These are phyloP conservation scores for Coemansia sp. DNA, from an alignment of 192 early-diverging fungal species.

Conservation along the genomic window DNA sequence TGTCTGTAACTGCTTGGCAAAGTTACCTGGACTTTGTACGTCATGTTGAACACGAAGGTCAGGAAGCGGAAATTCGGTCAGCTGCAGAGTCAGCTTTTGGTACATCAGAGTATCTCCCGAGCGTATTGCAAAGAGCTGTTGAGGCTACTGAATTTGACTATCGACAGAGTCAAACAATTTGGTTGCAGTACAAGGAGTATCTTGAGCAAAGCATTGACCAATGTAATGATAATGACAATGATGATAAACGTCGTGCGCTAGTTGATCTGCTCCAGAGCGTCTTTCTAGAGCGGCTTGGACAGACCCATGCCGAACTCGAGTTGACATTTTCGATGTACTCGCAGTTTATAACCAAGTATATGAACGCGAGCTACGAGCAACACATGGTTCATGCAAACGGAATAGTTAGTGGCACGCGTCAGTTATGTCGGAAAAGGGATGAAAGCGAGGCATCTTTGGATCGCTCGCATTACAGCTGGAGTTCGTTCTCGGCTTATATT, in stretches of 20 bases:
- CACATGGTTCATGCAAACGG: constrained; percentile 34
- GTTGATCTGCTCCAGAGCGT: constrained; percentile 19
- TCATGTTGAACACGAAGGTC: constrained; percentile 4
- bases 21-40: constrained; percentile 25
- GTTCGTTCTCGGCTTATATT: constrained; percentile 18
- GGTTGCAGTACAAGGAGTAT: constrained; percentile 25
- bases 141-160: constrained; percentile 23
- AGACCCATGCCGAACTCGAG: constrained; percentile 34
- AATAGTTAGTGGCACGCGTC: constrained; percentile 22
- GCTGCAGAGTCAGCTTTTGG: constrained; percentile 28
- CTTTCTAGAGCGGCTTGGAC: constrained; percentile 25
- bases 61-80: neutral
- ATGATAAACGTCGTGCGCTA: neutral
- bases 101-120: constrained; percentile 5
- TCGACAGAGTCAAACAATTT: constrained; percentile 20
- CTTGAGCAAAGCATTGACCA: constrained; percentile 13
- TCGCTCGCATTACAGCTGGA: constrained; percentile 22
- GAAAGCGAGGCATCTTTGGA: constrained; percentile 17
- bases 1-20: constrained; percentile 31
- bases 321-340: constrained; percentile 44
- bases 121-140: constrained; percentile 20
- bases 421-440: constrained; percentile 16
- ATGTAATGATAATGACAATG: neutral
- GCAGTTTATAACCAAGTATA: constrained; percentile 28
- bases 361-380: constrained; percentile 29